Base-by-base conservation (phyloP, 2,329 filamentous ascomycete genomes). In the Lithohypha guttulata region DNA sequence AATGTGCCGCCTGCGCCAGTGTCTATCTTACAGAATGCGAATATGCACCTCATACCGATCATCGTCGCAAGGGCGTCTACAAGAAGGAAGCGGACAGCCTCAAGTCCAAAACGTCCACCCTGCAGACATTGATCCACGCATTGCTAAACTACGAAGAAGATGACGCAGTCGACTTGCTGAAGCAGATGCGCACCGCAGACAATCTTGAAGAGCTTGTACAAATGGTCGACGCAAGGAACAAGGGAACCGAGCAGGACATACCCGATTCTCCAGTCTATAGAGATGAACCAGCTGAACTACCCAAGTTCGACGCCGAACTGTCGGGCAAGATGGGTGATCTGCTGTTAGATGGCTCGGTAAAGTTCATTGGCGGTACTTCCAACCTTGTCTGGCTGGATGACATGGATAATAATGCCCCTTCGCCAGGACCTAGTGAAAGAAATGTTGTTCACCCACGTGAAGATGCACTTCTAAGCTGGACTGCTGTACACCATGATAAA, bases 41-140 rank as follows among this genome's bases (percentile, higher is more conserved):
- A 49, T 96, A 96, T 68, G 89, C 96, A 56, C 89, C 87, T 3
- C 93, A 87, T 56, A 94, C 87, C 42, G 91, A 98, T 59, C 87
- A 95, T 59, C 81, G 91, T 34, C 80, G 91, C 35, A 96, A 96
- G 59, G 91, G 91, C 44, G 91, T 96, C 34, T 96, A 96, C 60
- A 87, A 89, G 55, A 86, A 94, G 61, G 91, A 94, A 59, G 77
- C 82, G 17, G 87, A 94, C 59, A 84, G 76, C 55, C 72, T 89
- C 58, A 93, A 93, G 63, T 87, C 86, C 15, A 78, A 78, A 46
- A 85, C 80, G 54, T 84, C 84, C 23, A 96, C 89, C 1, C 67
- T 96, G 40, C 84, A 95, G 58, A 86, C 86, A n/a, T 68, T 96
- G 25, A 78, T 96, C 46, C 84, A 95, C 55, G 86, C 89, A 33